Conservation (phyloP, 1,139 yeast species). For the Geotrichum reessii region DNA sequence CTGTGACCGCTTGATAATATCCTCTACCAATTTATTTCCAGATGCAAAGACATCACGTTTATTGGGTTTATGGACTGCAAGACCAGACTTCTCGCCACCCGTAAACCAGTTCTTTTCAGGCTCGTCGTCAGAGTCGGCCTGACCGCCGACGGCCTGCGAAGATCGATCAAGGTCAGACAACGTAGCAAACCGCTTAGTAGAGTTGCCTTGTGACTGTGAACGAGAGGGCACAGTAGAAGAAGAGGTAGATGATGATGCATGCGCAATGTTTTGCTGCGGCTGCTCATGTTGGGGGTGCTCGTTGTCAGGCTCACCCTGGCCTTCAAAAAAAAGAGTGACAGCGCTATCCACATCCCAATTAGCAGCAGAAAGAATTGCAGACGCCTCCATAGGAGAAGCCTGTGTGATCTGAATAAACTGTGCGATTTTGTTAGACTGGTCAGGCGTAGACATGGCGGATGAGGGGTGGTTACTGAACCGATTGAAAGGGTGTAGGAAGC, state of each 20-base stretch:
- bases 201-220: constrained; percentile 8
- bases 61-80: constrained; percentile 90
- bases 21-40: constrained; percentile 44
- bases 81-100: constrained; percentile 91
- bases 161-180: constrained; percentile 42
- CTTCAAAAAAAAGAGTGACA: constrained; percentile 5
- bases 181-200: constrained; percentile 33
- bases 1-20: constrained; percentile 54
- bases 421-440: constrained; percentile 2
- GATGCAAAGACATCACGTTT: constrained; percentile 34
- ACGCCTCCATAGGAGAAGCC: neutral
- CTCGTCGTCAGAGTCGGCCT: constrained; percentile 43
- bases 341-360: constrained; percentile 38
- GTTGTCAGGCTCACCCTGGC: constrained; percentile 4
- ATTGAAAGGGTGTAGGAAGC: neutral
- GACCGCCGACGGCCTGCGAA: constrained; percentile 20
- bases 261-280: constrained; percentile 1
- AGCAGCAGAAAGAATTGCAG: constrained; percentile 27
- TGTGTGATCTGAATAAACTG: neutral
- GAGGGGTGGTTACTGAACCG: neutral
- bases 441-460: constrained; percentile 1
- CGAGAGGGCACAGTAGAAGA: neutral
- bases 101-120: constrained; percentile 78
- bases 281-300: neutral
- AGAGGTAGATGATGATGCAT: constrained; percentile 2